A percentile compares a stretch with the other conserved stretches of the same genome.
phyloP scores from a whole-genome alignment of 139 green algal genomes.

The Coccomyxa sp. region DNA sequence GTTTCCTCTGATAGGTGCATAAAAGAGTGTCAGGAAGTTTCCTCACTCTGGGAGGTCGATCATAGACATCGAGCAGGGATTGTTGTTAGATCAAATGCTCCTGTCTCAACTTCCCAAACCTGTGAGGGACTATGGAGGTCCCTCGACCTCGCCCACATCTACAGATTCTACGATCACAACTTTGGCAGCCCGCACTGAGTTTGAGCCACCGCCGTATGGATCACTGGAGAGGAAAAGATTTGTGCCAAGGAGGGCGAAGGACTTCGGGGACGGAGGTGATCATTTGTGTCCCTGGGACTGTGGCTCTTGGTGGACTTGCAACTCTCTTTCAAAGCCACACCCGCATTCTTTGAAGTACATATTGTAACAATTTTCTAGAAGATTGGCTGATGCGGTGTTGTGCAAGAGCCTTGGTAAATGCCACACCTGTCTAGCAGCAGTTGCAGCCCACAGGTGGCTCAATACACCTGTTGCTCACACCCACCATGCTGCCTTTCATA shows the following conservation, averaged over 20 bases:
- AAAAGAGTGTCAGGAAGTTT: background rate
- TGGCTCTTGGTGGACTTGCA: background rate
- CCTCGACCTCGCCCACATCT: background rate
- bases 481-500: background rate
- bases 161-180: background rate
- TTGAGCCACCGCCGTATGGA: constrained; percentile 69
- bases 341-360: too few species aligned
- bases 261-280: constrained; percentile 84
- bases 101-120: background rate
- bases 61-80: background rate
- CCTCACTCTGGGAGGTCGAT: background rate
- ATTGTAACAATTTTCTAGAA: too few species aligned
- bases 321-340: background rate
- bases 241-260: constrained; percentile 63
- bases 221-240: constrained; percentile 51
- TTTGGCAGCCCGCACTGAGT: background rate
- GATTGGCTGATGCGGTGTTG: too few species aligned
- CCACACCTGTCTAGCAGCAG: background rate
- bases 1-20: too few species aligned
- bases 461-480: background rate
- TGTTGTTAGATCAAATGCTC: background rate
- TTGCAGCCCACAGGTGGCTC: too few species aligned
- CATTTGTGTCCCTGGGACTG: background rate
- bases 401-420: background rate
- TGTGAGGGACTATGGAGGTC: background rate